phyloP scores from a whole-genome alignment of 23 red algal genomes.

The Cyanidium caldarium region DNA sequence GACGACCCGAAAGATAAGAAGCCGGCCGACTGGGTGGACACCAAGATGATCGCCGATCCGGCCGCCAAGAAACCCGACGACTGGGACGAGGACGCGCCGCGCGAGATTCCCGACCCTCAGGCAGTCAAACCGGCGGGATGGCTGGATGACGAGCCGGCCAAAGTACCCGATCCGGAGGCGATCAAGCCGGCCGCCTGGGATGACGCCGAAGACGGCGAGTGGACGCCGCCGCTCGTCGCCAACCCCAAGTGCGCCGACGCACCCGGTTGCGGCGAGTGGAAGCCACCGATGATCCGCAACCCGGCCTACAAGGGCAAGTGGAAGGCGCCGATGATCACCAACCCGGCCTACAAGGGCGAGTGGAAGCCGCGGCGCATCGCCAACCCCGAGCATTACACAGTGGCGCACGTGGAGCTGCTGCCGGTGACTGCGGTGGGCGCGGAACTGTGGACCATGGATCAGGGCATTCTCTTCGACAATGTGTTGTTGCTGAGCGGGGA shows the following conservation, averaged over 20 bases:
- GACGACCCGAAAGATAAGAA: slow-evolving; percentile 91
- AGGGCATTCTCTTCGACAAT: slow-evolving; percentile 92
- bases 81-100: slow-evolving; percentile 95
- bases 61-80: slow-evolving; percentile 77
- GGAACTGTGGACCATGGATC: slow-evolving; percentile 98
- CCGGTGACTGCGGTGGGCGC: slow-evolving; percentile 44
- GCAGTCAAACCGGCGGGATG: slow-evolving; percentile 63
- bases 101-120: slow-evolving; percentile 52
- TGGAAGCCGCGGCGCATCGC: slow-evolving; percentile 84
- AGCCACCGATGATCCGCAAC: slow-evolving; percentile 62
- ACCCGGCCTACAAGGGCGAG: slow-evolving; percentile 71
- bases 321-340: slow-evolving; percentile 86
- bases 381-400: slow-evolving; percentile 84
- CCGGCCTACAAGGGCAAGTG: slow-evolving; percentile 97
- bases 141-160: slow-evolving; percentile 64
- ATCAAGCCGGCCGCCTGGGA: slow-evolving; percentile 66
- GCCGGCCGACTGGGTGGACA: slow-evolving; percentile 90
- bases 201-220: slow-evolving; percentile 86
- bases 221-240: slow-evolving; percentile 50
- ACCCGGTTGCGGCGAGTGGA: slow-evolving; percentile 86
- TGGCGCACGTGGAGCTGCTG: slow-evolving; percentile 26
- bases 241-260: slow-evolving; percentile 82
- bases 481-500: slow-evolving; percentile 34
- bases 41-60: slow-evolving; percentile 65
- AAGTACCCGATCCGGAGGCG: slow-evolving; percentile 70